Base-by-base conservation (phyloP, 768 basidiomycete species). In the Pholiota microspora region DNA sequence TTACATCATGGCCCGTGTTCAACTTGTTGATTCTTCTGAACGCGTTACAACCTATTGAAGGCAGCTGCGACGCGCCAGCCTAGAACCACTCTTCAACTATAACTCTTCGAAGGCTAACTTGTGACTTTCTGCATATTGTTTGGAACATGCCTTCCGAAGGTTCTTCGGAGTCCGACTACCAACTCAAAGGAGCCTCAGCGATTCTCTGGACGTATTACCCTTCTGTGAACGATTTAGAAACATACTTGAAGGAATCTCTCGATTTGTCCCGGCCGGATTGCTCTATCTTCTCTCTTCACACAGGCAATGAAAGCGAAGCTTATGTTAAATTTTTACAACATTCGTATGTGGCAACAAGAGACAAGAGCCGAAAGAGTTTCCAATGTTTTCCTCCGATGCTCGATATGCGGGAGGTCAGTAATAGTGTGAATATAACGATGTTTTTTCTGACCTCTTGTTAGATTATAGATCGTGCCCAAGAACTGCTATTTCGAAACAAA, bases 401-500 rank as follows among this genome's bases (percentile, higher is more conserved):
- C 36, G 74, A 76, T 51, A 81, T 87, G 74, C 74, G 73, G 45
- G 83, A 86, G 55, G 84, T 86, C 56, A 58, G 76, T 58, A 23
- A 12, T 44, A 4, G 46, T 10, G 31, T 15, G 21, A 3, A 13
- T 16, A 12, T 4, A 8, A 1, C 15, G 29, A 8, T 31, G 13
- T 28, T 32, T 46, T 46, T 12, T 9, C 13, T 47, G 29, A 25
- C 42, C 27, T 24, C 18, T 31, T 34, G 27, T 42, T 45, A 90
- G 88, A 65, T 88, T 15, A 76, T 89, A 46, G 81, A 87, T 52
- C 75, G 73, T 55, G 84, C 81, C 3, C 85, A 88, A 60, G 77
- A 77, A 51, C 75, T 71, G 32, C 66, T 89, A 7, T 78, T 89
- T 45, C 65, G 65, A 45, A 73, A 65, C 23, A 69, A 67, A 32